phyloP scores from a whole-genome alignment of 768 basidiomycete genomes.

The Xerocomellus intermedius region DNA sequence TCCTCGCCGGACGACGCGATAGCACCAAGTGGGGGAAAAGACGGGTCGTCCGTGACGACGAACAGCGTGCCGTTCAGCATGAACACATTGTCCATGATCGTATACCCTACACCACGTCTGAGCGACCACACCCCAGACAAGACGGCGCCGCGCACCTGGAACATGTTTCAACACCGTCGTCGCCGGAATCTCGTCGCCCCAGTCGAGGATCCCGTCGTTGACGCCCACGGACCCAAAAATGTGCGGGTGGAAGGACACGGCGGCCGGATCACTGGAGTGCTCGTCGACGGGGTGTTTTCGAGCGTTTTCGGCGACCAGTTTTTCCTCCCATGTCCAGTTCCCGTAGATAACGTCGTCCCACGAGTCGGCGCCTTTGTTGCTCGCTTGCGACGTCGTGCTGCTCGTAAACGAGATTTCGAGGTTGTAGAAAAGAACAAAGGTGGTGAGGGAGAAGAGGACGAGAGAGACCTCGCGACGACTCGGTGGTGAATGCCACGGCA shows the following conservation, averaged over 20 bases:
- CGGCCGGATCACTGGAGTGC: slow-evolving; percentile 21
- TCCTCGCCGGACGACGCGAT: slow-evolving; percentile 44
- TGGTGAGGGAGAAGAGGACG: slow-evolving; percentile 58
- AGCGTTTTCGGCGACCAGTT: slow-evolving; percentile 56
- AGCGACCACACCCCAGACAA: not conserved
- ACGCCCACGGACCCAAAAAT: slow-evolving; percentile 34
- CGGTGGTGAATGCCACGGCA: slow-evolving; percentile 66
- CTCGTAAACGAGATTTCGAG: slow-evolving; percentile 61
- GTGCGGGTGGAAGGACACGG: slow-evolving; percentile 23
- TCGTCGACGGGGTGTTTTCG: slow-evolving; percentile 43
- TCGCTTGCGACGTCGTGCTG: slow-evolving; percentile 35
- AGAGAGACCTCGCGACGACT: slow-evolving; percentile 73
- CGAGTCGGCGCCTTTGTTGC: slow-evolving; percentile 15
- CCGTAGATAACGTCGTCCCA: slow-evolving; percentile 68
- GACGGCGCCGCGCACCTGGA: slow-evolving; percentile 49
- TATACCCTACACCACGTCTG: slow-evolving; percentile 57
- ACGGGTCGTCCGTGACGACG: slow-evolving; percentile 66
- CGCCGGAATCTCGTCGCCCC: slow-evolving; percentile 55
- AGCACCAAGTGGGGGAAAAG: slow-evolving; percentile 54
- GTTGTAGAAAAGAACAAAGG: slow-evolving; percentile 74
- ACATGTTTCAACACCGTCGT: slow-evolving; percentile 61
- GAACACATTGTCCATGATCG: slow-evolving; percentile 79
- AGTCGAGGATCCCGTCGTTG: slow-evolving; percentile 53
- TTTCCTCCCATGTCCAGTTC: slow-evolving; percentile 65
- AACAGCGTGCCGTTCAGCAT: slow-evolving; percentile 71